Evolutionary conservation across 805 yeast species (phyloP).

Genomic region (Pichia nakasei): DNA sequence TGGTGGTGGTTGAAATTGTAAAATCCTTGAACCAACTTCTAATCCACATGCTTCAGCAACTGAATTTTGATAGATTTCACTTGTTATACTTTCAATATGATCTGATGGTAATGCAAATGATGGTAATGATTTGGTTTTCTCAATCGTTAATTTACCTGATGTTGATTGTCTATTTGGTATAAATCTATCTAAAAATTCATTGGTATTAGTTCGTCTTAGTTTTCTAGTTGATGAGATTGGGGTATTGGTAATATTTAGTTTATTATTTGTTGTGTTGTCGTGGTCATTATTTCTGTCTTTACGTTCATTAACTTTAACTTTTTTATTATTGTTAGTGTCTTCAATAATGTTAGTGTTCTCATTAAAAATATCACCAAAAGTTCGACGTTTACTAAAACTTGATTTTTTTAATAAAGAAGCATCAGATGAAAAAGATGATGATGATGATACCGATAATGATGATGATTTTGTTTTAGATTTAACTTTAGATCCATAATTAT

Average conservation of each 20-base stretch:
- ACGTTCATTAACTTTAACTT: background rate
- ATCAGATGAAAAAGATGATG: background rate
- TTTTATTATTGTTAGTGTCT: background rate
- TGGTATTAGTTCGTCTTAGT: constrained; percentile 26
- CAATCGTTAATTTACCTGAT: constrained; percentile 36
- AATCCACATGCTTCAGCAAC: constrained; percentile 95
- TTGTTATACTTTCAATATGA: constrained; percentile 46
- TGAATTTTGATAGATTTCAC: constrained; percentile 58
- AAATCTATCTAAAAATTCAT: constrained; percentile 42
- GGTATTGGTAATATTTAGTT: constrained; percentile 1
- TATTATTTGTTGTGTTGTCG: background rate
- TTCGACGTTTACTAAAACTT: constrained; percentile 5
- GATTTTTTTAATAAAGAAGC: constrained; percentile 1
- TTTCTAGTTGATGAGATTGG: constrained; percentile 20
- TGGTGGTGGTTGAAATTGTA: constrained; percentile 80
- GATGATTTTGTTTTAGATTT: background rate
- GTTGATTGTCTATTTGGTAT: constrained; percentile 49
- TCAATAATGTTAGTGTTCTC: constrained; percentile 4
- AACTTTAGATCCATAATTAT: background rate
- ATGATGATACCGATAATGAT: background rate
- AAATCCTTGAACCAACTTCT: constrained; percentile 68
- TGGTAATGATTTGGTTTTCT: constrained; percentile 27
- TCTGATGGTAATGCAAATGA: constrained; percentile 37
- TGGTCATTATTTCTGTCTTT: background rate
- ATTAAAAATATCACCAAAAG: constrained; percentile 9